phyloP scores from a whole-genome alignment of 257 asterid genomes.

The Ilex aquifolium region DNA sequence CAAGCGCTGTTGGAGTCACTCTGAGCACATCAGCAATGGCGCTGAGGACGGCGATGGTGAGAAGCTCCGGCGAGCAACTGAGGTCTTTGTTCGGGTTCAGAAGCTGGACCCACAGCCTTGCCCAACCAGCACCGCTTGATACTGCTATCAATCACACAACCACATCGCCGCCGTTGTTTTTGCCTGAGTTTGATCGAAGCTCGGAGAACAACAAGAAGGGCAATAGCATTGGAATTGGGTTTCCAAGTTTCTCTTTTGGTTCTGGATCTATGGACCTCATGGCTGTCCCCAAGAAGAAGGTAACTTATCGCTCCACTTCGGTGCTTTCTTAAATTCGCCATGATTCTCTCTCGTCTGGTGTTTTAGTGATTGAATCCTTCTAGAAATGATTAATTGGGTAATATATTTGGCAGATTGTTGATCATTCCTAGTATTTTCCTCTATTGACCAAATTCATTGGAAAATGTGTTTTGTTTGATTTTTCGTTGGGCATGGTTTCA shows the following conservation, averaged over 20 bases:
- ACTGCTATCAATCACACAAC: slow-evolving; percentile 21
- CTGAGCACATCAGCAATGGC: slow-evolving; percentile 14
- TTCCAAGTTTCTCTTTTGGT: slow-evolving; percentile 26
- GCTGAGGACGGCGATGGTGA: slow-evolving; percentile 22
- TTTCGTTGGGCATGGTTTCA: neutral
- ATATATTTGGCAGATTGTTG: neutral
- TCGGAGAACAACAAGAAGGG: neutral
- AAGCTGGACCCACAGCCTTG: slow-evolving; percentile 39
- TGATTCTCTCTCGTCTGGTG: no score
- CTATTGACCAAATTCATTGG: neutral
- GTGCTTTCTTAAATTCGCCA: no score
- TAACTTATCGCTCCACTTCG: slow-evolving; percentile 1
- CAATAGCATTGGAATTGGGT: slow-evolving; percentile 13
- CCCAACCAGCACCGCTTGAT: slow-evolving; percentile 46
- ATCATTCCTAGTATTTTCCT: neutral
- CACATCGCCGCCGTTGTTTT: slow-evolving; percentile 39
- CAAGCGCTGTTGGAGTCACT: no score
- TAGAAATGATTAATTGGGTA: no score
- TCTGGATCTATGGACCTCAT: slow-evolving; percentile 66
- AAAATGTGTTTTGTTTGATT: no score
- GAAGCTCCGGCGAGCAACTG: slow-evolving; percentile 21
- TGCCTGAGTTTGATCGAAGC: slow-evolving; percentile 41
- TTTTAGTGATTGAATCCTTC: no score
- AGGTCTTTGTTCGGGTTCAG: slow-evolving; percentile 29
- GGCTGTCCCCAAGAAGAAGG: slow-evolving; percentile 92